phyloP scores from a whole-genome alignment of 306 rosid genomes.

The cucumber (Cucumis sativus) region Cucumber_9930_V3 NC_026656.2:23913001-23913500 shows the following conservation, averaged over 20 bases:
- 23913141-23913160: not conserved
- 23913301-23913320: constrained; percentile 67
- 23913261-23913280: constrained; percentile 97
- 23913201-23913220: not conserved
- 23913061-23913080: no score
- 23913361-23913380: constrained; percentile 67
- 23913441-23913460: constrained; percentile 87
- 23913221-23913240: constrained; percentile 87
- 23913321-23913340: constrained; percentile 72
- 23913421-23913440: constrained; percentile 81
- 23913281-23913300: constrained; percentile 80
- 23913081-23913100: not conserved
- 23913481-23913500: constrained; percentile 75
- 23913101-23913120: not conserved
- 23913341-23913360: constrained; percentile 90
- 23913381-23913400: constrained; percentile 77
- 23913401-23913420: constrained; percentile 92
- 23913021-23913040: no score
- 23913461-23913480: constrained; percentile 83
- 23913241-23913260: constrained; percentile 73
- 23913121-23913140: not conserved
- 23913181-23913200: not conserved
- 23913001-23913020: no score
- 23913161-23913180: not conserved
- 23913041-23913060: no score